Conservation (phyloP, 164 flowering plant genomes). For the Aristolochia fimbriata region DNA sequence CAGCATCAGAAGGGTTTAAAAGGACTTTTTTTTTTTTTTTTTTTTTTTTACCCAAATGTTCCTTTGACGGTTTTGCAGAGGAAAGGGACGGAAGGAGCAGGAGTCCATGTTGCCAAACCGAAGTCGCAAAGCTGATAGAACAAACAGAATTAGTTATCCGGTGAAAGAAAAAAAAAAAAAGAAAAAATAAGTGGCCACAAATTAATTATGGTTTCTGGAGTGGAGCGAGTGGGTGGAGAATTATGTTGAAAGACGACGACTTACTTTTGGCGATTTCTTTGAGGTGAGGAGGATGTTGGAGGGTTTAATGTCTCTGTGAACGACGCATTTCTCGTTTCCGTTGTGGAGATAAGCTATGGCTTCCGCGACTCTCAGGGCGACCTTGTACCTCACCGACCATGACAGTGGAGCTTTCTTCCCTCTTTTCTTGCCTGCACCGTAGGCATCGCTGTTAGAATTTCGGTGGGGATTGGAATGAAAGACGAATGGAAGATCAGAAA, state of each 20-base stretch:
- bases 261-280: slow-evolving; percentile 66
- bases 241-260: background rate
- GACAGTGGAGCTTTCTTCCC: slow-evolving; percentile 47
- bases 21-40: background rate
- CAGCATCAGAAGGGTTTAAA: background rate
- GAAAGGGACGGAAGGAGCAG: slow-evolving; percentile 89
- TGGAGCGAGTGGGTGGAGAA: background rate
- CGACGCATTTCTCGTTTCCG: slow-evolving; percentile 75
- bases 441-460: background rate
- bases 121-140: slow-evolving; percentile 80
- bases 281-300: slow-evolving; percentile 88
- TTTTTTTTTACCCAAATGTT: slow-evolving; percentile 75
- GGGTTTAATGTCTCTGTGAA: slow-evolving; percentile 93
- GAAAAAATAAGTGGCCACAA: background rate
- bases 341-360: slow-evolving; percentile 68
- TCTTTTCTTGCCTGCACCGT: slow-evolving; percentile 45
- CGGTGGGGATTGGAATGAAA: background rate
- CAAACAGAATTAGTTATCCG: background rate
- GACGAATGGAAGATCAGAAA: background rate
- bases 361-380: slow-evolving; percentile 77
- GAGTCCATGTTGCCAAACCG: slow-evolving; percentile 89
- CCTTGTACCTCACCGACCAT: slow-evolving; percentile 77
- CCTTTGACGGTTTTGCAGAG: slow-evolving; percentile 97
- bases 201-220: background rate
- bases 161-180: background rate